Percentiles rank a stretch among this genome's conserved stretches.
Conservation (phyloP, 2,329 filamentous ascomycete genomes). For the Colletotrichum tropicale region DNA sequence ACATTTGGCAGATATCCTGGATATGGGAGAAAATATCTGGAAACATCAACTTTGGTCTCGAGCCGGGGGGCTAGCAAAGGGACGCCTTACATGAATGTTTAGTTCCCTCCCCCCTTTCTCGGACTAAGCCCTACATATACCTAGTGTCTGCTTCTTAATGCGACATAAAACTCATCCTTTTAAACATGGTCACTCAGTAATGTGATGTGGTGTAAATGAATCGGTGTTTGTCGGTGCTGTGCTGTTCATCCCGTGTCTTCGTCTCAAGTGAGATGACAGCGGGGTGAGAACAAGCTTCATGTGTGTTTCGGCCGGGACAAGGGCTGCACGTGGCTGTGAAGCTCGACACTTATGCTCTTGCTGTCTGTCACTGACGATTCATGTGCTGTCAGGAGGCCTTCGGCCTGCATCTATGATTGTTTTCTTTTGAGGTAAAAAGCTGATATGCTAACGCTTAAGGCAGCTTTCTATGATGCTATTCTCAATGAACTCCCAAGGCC, state of each 20-base stretch:
- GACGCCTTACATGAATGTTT: not conserved
- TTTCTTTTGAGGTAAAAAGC: not conserved
- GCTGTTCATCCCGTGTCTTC: not conserved
- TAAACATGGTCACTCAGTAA: not conserved
- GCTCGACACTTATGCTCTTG: not conserved
- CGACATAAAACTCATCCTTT: constrained; percentile 15
- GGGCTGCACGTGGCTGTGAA: not conserved
- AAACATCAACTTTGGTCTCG: not conserved
- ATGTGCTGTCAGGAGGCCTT: not conserved
- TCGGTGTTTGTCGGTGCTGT: not conserved
- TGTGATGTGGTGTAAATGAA: not conserved
- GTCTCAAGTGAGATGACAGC: not conserved
- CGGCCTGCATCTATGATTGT: not conserved
- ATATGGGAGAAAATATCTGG: not conserved
- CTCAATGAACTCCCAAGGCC: not conserved
- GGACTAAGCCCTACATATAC: constrained; percentile 6
- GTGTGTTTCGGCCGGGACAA: not conserved
- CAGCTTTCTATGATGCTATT: not conserved
- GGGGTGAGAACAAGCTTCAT: not conserved
- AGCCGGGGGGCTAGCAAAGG: not conserved
- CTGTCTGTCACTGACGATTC: not conserved
- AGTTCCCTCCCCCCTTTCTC: not conserved
- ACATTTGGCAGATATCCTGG: constrained; percentile 14
- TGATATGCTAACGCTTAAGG: not conserved
- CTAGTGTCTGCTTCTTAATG: constrained; percentile 19